Conservation (phyloP, 192 early-diverging fungal genomes). For the Chytriomyces hyalinus region DNA sequence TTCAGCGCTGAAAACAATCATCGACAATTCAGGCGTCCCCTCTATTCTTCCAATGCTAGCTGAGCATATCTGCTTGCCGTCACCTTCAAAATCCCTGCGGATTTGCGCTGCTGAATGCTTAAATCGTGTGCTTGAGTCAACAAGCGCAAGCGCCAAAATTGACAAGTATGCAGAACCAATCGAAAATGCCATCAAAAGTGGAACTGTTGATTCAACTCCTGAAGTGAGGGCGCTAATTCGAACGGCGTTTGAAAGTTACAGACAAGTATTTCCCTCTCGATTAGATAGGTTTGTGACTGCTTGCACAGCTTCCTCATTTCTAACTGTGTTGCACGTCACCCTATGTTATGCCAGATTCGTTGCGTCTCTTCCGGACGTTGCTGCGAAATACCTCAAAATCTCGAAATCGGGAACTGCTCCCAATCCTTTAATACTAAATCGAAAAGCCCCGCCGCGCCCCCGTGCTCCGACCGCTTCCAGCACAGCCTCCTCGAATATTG, state of each 20-base stretch:
- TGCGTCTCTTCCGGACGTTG: constrained; percentile 23
- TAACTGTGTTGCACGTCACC: neutral
- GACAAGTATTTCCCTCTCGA: constrained; percentile 12
- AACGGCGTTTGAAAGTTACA: constrained; percentile 19
- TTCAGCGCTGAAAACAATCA: constrained; percentile 65
- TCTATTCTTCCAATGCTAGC: constrained; percentile 62
- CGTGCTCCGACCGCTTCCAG: constrained; percentile 5
- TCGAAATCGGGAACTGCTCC: neutral
- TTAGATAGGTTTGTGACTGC: constrained; percentile 8
- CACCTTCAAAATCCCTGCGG: constrained; percentile 66
- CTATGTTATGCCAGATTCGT: constrained; percentile 23
- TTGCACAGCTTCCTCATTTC: neutral
- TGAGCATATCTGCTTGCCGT: constrained; percentile 47
- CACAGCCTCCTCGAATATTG: neutral
- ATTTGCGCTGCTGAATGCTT: constrained; percentile 66
- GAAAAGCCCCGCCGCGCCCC: constrained; percentile 1
- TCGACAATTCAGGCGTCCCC: constrained; percentile 62
- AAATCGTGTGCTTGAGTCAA: constrained; percentile 45
- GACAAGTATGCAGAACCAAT: constrained; percentile 20
- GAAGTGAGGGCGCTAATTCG: constrained; percentile 27
- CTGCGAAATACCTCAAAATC: constrained; percentile 39
- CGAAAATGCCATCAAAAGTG: constrained; percentile 23
- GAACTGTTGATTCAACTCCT: constrained; percentile 32
- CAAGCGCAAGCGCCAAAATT: neutral
- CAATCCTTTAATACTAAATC: neutral